Percentiles rank a stretch among this genome's conserved stretches.
phyloP scores from a whole-genome alignment of 345 rosid genomes.

The Ceriops tagal region DNA sequence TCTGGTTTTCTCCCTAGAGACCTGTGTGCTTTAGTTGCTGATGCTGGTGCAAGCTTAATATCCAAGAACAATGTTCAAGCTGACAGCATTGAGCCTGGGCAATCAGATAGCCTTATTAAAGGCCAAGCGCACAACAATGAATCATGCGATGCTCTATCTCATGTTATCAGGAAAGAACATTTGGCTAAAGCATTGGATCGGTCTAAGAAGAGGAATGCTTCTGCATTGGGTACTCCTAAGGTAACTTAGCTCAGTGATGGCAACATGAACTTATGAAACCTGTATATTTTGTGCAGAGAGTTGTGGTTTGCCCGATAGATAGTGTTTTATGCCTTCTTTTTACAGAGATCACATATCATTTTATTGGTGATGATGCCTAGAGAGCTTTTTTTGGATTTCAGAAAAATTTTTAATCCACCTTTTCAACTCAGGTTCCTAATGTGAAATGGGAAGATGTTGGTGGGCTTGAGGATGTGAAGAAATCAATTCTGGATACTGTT shows the following conservation, averaged over 20 bases:
- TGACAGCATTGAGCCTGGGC: conserved; percentile 31
- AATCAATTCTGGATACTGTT: conserved; percentile 90
- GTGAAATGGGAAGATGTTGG: conserved; percentile 99
- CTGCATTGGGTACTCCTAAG: conserved; percentile 95
- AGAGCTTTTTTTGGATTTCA: conserved; percentile 9
- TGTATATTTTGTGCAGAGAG: background rate
- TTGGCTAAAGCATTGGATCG: conserved; percentile 69
- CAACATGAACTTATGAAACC: conserved; percentile 7
- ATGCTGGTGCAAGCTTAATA: conserved; percentile 72
- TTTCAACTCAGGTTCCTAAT: conserved; percentile 60
- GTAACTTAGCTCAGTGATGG: conserved; percentile 33
- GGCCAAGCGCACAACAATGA: conserved; percentile 31
- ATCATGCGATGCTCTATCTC: conserved; percentile 29
- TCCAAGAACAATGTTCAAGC: conserved; percentile 35
- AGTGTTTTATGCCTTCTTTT: background rate
- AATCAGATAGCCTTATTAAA: conserved; percentile 28
- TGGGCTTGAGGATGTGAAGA: conserved; percentile 95
- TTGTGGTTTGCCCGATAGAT: background rate
- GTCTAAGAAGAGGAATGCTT: conserved; percentile 92
- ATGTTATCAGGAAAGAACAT: conserved; percentile 42
- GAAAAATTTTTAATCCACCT: conserved; percentile 13
- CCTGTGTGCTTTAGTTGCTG: conserved; percentile 79
- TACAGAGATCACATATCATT: background rate
- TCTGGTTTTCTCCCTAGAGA: conserved; percentile 95
- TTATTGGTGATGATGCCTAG: background rate